Evolutionary conservation across 345 rosid species (phyloP).

Genomic region (Moricandia arvensis): DNA sequence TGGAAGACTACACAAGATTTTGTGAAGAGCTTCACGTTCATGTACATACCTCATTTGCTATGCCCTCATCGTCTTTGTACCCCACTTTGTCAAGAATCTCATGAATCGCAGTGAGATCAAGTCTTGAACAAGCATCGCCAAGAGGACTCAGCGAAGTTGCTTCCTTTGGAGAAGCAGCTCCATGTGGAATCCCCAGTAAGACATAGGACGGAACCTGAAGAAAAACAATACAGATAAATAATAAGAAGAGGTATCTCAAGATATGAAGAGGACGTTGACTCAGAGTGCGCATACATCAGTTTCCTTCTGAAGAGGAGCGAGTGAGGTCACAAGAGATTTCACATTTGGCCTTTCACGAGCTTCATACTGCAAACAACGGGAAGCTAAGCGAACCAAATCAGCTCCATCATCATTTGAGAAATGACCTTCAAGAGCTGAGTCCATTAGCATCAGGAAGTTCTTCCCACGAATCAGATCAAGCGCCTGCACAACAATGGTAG

Average conservation of each 20-base stretch:
- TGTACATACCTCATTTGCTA: slow-evolving; percentile 69
- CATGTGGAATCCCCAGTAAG: slow-evolving; percentile 68
- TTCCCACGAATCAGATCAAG: slow-evolving; percentile 82
- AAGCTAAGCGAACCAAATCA: slow-evolving; percentile 71
- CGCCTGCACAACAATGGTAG: slow-evolving; percentile 52
- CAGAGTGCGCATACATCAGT: slow-evolving; percentile 47
- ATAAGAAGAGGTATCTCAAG: background rate
- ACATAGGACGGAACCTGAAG: slow-evolving; percentile 61
- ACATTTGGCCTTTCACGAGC: slow-evolving; percentile 89
- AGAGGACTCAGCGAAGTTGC: slow-evolving; percentile 49
- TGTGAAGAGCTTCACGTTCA: background rate
- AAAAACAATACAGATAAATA: background rate
- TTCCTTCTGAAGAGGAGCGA: slow-evolving; percentile 74
- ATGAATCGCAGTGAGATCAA: slow-evolving; percentile 78
- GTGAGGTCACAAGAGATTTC: slow-evolving; percentile 70
- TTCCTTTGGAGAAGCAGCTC: slow-evolving; percentile 48
- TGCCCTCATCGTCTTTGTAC: slow-evolving; percentile 81
- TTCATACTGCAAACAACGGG: slow-evolving; percentile 86
- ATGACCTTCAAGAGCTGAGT: slow-evolving; percentile 76
- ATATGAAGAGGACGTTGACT: background rate
- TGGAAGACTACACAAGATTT: background rate
- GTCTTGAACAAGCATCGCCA: slow-evolving; percentile 78
- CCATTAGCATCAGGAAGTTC: slow-evolving; percentile 77
- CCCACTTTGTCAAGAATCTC: slow-evolving; percentile 72
- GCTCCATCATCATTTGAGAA: slow-evolving; percentile 90